Conservation (phyloP, 2,329 filamentous ascomycete genomes). For the Trichothecium sympodiale region DNA sequence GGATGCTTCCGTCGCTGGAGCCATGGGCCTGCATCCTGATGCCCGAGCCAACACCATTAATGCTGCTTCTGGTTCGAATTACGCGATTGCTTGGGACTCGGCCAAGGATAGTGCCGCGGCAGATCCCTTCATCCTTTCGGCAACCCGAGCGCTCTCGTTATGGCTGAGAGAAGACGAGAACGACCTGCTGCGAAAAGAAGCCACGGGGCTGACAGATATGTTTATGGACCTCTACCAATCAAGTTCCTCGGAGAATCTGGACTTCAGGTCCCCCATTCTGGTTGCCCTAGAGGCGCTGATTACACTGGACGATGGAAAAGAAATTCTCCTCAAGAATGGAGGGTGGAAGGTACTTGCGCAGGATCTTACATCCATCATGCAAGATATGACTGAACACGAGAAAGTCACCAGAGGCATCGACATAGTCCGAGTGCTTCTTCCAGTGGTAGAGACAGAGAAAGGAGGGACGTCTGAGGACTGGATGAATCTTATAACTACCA, state of each 20-base stretch:
- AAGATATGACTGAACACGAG: conserved; percentile 17
- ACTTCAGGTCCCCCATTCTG: conserved; percentile 46
- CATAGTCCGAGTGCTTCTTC: conserved; percentile 43
- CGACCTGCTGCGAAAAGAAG: conserved; percentile 42
- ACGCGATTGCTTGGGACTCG: conserved; percentile 48
- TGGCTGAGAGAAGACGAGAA: conserved; percentile 64
- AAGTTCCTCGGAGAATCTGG: conserved; percentile 24
- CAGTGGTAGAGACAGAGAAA: conserved; percentile 35
- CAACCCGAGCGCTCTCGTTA: conserved; percentile 45
- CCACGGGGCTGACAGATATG: conserved; percentile 50
- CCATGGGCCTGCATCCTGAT: conserved; percentile 47
- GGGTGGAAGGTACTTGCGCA: conserved; percentile 42
- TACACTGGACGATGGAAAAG: conserved; percentile 33
- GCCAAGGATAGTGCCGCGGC: conserved; percentile 32
- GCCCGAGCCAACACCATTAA: conserved; percentile 34
- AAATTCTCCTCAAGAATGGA: conserved; percentile 34
- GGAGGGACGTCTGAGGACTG: conserved; percentile 38
- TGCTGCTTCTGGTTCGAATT: conserved; percentile 30
- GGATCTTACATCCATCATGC: conserved; percentile 37
- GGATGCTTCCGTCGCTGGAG: conserved; percentile 54
- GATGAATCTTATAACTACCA: conserved; percentile 42
- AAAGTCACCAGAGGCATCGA: conserved; percentile 38
- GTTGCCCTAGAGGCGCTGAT: conserved; percentile 49
- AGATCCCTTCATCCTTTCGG: conserved; percentile 50
- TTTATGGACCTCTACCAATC: conserved; percentile 49